These are phyloP conservation scores for Picochlorum sp. DNA, from an alignment of 139 green algal species.

Conservation along the genomic window DNA sequence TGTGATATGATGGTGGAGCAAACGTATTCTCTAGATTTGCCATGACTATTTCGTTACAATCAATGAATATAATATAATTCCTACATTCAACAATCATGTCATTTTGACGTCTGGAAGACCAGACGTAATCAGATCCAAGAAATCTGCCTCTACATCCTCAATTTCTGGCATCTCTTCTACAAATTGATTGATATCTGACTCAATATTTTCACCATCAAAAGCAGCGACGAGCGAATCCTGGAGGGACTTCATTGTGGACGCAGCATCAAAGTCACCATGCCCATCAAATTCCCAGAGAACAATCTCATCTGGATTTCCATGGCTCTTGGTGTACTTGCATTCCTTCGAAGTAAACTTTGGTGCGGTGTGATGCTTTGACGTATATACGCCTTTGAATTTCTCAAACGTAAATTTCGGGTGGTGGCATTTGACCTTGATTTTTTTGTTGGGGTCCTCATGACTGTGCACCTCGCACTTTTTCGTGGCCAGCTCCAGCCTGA, in stretches of 20 bases:
- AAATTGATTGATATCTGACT: no score
- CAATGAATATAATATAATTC: no score
- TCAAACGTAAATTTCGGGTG: slow-evolving; percentile 15
- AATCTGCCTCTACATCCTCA: no score
- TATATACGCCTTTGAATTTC: slow-evolving; percentile 10
- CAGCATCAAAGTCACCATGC: neutral
- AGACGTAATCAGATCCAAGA: no score
- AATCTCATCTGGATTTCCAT: slow-evolving; percentile 21
- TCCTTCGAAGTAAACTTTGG: slow-evolving; percentile 16
- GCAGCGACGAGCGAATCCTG: no score
- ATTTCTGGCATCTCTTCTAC: no score
- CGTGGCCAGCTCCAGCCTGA: slow-evolving; percentile 8
- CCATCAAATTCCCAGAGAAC: slow-evolving; percentile 35
- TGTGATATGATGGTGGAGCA: no score
- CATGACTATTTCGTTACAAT: no score
- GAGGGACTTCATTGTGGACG: neutral
- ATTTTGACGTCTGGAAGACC: no score
- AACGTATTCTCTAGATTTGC: no score
- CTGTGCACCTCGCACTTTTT: slow-evolving; percentile 7
- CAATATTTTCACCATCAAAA: no score
- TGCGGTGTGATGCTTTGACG: slow-evolving; percentile 13
- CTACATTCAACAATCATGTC: no score
- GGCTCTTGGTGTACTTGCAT: slow-evolving; percentile 26
- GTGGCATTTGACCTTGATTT: slow-evolving; percentile 14
- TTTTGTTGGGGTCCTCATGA: neutral